Conservation (phyloP, 2,329 filamentous ascomycete species). For the Epichloe scottii region DNA sequence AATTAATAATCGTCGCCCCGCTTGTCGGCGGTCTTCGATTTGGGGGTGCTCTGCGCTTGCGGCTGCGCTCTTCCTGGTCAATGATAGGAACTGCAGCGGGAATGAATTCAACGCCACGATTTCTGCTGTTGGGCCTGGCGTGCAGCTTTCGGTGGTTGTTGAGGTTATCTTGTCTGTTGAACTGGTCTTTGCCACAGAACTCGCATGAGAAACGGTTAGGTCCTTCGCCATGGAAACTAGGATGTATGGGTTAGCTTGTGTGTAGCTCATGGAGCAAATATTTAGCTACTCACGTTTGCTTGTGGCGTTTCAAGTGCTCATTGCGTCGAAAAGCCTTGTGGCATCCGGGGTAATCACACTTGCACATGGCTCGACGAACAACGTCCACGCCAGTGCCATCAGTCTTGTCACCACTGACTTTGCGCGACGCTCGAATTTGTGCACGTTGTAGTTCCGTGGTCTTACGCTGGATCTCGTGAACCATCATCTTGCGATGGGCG, state of each 20-base stretch:
- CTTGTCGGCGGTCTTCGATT: conserved; percentile 22
- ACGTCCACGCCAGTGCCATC: conserved; percentile 21
- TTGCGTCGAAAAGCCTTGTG: conserved; percentile 36
- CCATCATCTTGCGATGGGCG: conserved; percentile 26
- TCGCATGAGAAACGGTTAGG: conserved; percentile 28
- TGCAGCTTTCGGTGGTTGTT: conserved; percentile 31
- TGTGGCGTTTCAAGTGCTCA: conserved; percentile 44
- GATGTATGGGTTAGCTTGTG: neutral
- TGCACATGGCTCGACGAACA: conserved; percentile 27
- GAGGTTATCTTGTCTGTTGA: conserved; percentile 29
- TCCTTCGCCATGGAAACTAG: conserved; percentile 26
- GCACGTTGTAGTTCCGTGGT: conserved; percentile 30
- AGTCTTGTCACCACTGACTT: conserved; percentile 15
- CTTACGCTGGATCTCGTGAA: conserved; percentile 31
- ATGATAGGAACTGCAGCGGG: conserved; percentile 27
- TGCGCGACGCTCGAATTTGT: conserved; percentile 23
- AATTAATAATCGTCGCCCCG: conserved; percentile 18
- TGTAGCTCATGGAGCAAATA: neutral
- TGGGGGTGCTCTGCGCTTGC: conserved; percentile 27
- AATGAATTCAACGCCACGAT: conserved; percentile 28
- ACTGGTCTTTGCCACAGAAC: conserved; percentile 30
- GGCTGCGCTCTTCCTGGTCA: conserved; percentile 27
- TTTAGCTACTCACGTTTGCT: conserved; percentile 31
- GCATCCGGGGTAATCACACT: conserved; percentile 35
- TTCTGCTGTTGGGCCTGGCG: conserved; percentile 25